A percentile compares a stretch with the other conserved stretches of the same genome.
Evolutionary conservation across 306 rosid species (phyloP).

Genomic region (Senna siamea): DNA sequence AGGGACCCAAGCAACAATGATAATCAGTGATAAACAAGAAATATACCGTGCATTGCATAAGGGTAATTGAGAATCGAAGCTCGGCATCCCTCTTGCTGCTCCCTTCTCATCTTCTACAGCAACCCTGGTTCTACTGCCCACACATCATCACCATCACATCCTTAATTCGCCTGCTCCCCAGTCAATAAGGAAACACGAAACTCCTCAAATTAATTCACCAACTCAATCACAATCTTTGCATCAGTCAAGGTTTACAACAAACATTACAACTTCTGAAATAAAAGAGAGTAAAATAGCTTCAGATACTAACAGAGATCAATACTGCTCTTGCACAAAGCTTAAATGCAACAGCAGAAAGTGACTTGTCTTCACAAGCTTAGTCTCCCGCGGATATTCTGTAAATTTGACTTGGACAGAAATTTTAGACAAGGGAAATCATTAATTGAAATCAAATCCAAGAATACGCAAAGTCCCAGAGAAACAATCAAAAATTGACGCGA

Average conservation of each 20-base stretch:
- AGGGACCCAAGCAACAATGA: constrained; percentile 10
- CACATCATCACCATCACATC: constrained; percentile 38
- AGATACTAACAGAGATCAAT: not conserved
- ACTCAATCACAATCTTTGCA: constrained; percentile 25
- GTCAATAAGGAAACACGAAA: constrained; percentile 11
- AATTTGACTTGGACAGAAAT: constrained; percentile 9
- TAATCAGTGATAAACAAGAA: constrained; percentile 8
- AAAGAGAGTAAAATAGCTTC: constrained; percentile 27
- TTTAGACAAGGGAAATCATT: constrained; percentile 10
- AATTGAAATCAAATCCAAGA: constrained; percentile 29
- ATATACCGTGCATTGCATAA: constrained; percentile 42
- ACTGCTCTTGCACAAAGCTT: constrained; percentile 4
- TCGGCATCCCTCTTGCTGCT: constrained; percentile 54
- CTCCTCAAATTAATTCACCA: constrained; percentile 28
- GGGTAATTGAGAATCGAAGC: constrained; percentile 51
- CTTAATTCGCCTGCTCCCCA: constrained; percentile 25
- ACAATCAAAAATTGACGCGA: constrained; percentile 20
- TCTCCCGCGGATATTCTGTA: not conserved
- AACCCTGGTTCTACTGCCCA: constrained; percentile 43
- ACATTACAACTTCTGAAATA: constrained; percentile 13
- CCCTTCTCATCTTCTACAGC: constrained; percentile 58
- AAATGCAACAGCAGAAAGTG: constrained; percentile 30
- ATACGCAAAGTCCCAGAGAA: not conserved
- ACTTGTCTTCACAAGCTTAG: constrained; percentile 8
- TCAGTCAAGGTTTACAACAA: constrained; percentile 20